Evolutionary conservation across 768 basidiomycete species (phyloP).

Genomic region (Pulveroboletus sp.): DNA sequence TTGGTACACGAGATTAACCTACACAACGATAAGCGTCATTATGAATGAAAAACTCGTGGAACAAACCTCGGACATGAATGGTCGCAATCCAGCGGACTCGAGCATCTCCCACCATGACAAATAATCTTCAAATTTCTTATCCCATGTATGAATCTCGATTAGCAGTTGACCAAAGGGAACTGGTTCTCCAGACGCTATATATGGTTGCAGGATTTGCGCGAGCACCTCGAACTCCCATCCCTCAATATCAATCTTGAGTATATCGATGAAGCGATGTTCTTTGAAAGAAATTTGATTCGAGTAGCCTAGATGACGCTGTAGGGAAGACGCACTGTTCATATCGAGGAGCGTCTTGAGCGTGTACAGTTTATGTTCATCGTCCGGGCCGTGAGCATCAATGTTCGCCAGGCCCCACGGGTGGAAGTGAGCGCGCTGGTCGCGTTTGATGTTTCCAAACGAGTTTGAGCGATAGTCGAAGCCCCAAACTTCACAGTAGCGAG

Average conservation of each 20-base stretch:
- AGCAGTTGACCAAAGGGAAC: slow-evolving; percentile 48
- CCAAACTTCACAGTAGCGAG: slow-evolving; percentile 53
- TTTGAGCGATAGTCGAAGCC: slow-evolving; percentile 52
- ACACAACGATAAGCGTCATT: slow-evolving; percentile 5
- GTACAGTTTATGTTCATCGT: slow-evolving; percentile 37
- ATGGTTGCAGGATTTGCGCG: slow-evolving; percentile 37
- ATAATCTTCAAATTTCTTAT: slow-evolving; percentile 35
- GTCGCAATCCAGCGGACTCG: slow-evolving; percentile 45
- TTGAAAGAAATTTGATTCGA: not conserved
- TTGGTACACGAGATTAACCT: slow-evolving; percentile 58
- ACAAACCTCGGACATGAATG: slow-evolving; percentile 44
- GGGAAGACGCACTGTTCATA: slow-evolving; percentile 35
- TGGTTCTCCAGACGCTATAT: slow-evolving; percentile 33
- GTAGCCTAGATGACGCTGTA: not conserved
- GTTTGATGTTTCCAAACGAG: slow-evolving; percentile 33
- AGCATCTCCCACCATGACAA: slow-evolving; percentile 46
- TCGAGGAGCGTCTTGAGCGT: slow-evolving; percentile 46
- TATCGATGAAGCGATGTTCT: slow-evolving; percentile 38
- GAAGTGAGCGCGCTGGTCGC: slow-evolving; percentile 40
- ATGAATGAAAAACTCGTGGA: not conserved
- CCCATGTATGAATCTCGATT: slow-evolving; percentile 43
- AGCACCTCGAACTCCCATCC: slow-evolving; percentile 48
- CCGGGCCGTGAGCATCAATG: slow-evolving; percentile 33
- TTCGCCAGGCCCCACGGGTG: slow-evolving; percentile 39
- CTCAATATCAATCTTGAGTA: slow-evolving; percentile 47